A percentile compares a stretch with the other conserved stretches of the same genome.
Conservation (phyloP, 192 early-diverging fungal species). For the Phlyctochytrium planicorne region DNA sequence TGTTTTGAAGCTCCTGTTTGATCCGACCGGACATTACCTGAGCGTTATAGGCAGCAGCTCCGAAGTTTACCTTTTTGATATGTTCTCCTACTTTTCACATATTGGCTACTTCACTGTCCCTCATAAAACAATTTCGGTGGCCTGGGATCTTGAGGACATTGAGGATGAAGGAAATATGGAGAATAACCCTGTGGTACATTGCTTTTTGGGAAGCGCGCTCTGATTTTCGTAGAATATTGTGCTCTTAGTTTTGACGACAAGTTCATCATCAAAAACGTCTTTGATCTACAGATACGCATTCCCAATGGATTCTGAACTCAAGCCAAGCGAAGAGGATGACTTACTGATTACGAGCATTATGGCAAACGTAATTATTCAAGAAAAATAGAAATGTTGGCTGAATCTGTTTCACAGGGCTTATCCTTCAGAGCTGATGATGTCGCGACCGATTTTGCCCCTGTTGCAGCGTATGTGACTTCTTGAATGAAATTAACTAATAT, state of each 20-base stretch:
- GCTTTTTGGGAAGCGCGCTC: not conserved
- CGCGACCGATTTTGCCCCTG: slow-evolving; percentile 32
- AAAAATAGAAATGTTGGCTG: no score
- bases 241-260: not conserved
- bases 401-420: no score
- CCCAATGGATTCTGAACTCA: slow-evolving; percentile 28
- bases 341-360: slow-evolving; percentile 3
- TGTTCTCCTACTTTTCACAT: slow-evolving; percentile 22
- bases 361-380: not conserved
- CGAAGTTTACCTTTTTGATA: slow-evolving; percentile 28
- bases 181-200: slow-evolving; percentile 1
- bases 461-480: slow-evolving; percentile 29
- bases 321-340: not conserved
- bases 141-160: slow-evolving; percentile 43
- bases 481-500: slow-evolving; percentile 12
- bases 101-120: slow-evolving; percentile 31
- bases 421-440: slow-evolving; percentile 30
- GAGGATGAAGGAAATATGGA: slow-evolving; percentile 13
- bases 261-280: slow-evolving; percentile 2
- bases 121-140: slow-evolving; percentile 7
- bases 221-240: slow-evolving; percentile 6
- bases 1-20: slow-evolving; percentile 35
- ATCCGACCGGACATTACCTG: slow-evolving; percentile 42
- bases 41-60: slow-evolving; percentile 18
- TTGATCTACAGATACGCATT: slow-evolving; percentile 30